A percentile compares a stretch with the other conserved stretches of the same genome.
phyloP scores from a whole-genome alignment of 2,329 filamentous ascomycete genomes.

The Ophiostoma australiae region DNA sequence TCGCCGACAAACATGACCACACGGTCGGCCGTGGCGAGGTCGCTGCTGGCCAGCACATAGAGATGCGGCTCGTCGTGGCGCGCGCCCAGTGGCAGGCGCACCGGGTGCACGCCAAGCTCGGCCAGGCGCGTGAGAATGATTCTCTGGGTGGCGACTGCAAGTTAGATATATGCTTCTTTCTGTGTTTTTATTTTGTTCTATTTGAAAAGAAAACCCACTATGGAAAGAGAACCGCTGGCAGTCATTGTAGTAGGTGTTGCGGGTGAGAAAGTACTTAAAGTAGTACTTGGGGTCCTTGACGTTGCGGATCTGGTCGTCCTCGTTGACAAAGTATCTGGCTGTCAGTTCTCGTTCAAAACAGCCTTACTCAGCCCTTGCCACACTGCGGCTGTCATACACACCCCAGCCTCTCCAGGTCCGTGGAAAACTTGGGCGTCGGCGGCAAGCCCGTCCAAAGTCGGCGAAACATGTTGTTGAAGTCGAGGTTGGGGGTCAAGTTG shows the following conservation, averaged over 20 bases:
- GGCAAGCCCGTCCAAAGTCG: slow-evolving; percentile 63
- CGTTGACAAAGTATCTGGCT: slow-evolving; percentile 70
- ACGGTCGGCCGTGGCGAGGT: slow-evolving; percentile 54
- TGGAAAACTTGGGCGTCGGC: slow-evolving; percentile 61
- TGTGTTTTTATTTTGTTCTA: too few relatives aligned
- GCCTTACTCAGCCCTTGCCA: neutral
- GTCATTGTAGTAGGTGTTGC: slow-evolving; percentile 71
- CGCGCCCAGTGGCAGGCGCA: slow-evolving; percentile 57
- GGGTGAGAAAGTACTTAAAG: slow-evolving; percentile 70
- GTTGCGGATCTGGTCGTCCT: slow-evolving; percentile 64
- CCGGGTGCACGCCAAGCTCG: slow-evolving; percentile 53
- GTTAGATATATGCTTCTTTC: neutral
- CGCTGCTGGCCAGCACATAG: slow-evolving; percentile 58
- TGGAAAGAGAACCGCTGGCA: slow-evolving; percentile 71
- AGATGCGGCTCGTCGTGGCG: slow-evolving; percentile 51
- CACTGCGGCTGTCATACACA: slow-evolving; percentile 41
- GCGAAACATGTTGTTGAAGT: slow-evolving; percentile 61
- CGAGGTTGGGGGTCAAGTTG: neutral
- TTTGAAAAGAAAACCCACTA: slow-evolving; percentile 40
- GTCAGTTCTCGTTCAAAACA: neutral
- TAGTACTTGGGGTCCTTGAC: slow-evolving; percentile 62
- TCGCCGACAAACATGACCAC: slow-evolving; percentile 74
- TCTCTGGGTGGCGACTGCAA: slow-evolving; percentile 55
- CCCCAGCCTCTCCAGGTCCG: slow-evolving; percentile 66
- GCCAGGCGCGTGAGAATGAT: slow-evolving; percentile 60